These are phyloP conservation scores for Xylaria sp. DNA, from an alignment of 2,329 filamentous ascomycete species.

Conservation along the genomic window DNA sequence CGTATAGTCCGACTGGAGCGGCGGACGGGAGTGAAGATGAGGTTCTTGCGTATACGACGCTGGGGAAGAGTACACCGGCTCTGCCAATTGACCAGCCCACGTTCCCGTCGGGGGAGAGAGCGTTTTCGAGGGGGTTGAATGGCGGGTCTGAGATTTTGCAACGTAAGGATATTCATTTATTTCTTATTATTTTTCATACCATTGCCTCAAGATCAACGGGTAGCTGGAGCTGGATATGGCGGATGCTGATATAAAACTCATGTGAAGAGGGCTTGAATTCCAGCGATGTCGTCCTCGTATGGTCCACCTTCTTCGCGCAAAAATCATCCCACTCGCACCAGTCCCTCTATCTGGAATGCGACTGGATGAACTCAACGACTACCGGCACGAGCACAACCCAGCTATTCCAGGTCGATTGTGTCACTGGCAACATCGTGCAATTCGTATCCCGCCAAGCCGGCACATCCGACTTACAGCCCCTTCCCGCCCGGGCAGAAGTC, in stretches of 20 bases:
- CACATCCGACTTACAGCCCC: background rate
- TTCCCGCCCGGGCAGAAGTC: background rate
- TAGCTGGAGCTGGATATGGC: background rate
- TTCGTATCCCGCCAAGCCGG: no score
- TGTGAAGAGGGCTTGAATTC: slow-evolving; percentile 1
- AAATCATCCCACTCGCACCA: background rate
- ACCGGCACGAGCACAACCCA: slow-evolving; percentile 21
- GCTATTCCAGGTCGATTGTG: slow-evolving; percentile 15
- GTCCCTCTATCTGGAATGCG: slow-evolving; percentile 23
- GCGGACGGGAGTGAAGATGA: background rate
- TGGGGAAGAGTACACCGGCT: background rate
- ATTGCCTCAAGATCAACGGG: background rate
- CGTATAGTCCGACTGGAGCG: background rate
- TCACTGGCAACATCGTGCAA: background rate
- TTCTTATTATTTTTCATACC: background rate
- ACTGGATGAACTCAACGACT: slow-evolving; percentile 20
- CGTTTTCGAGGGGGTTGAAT: background rate
- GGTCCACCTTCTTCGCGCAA: background rate
- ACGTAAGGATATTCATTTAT: background rate
- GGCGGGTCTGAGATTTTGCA: background rate
- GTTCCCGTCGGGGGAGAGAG: background rate
- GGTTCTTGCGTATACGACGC: background rate
- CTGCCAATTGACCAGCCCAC: background rate
- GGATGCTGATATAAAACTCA: background rate
- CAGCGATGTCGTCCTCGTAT: slow-evolving; percentile 12